Base-by-base conservation (phyloP, 805 yeast species). In the Teunomyces pallodes region DNA sequence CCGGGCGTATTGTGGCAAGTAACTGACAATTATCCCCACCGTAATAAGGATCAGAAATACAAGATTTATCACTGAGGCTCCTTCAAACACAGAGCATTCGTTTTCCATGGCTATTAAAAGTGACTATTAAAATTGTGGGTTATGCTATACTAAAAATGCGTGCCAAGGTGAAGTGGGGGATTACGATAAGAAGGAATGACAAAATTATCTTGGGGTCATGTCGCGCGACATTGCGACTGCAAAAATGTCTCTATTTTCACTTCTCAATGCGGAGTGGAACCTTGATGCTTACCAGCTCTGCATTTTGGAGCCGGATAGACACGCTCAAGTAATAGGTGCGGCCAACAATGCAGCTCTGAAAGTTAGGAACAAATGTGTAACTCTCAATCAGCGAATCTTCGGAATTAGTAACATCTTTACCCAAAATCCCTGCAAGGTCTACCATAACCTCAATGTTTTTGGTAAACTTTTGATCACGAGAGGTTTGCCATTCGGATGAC, bases 1-100 rank as follows among this genome's bases (percentile, higher is more conserved):
- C 39, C 83, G 76, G 38, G 72, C 47, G 62, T 85, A 88, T 67
- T 89, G 96, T 0, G 96, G 96, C 3, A 84, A 46, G 61, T 89
- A 89, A 39, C 92, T 85, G 9, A 76, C 55, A 30, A 83, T 79
- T 7, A 89, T 87, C 3, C 90, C 96, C 1, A 79, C 43, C 0
- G 90, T 83, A 30, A 89, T 76, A 4, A 71, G 43, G 0, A 80
- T 49, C 26, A 88, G 79, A 9, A 82, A 56, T 2, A 67, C 55
- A 41, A 86, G 77, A 50, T 78, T 79, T 29, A 72, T 53, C 1
- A 57, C 56, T 1, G 83, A 76, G 0, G 87, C 86, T n/a, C 75
- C 68, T 42, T 69, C 67, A 58, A 67, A 81, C 10, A 70, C 66
- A 1, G 66, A 51, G 57, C 85, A 81, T 20, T 45, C 42, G n/a